Conservation (phyloP, 805 yeast genomes). For the Cyberlindnera bimundalis region DNA sequence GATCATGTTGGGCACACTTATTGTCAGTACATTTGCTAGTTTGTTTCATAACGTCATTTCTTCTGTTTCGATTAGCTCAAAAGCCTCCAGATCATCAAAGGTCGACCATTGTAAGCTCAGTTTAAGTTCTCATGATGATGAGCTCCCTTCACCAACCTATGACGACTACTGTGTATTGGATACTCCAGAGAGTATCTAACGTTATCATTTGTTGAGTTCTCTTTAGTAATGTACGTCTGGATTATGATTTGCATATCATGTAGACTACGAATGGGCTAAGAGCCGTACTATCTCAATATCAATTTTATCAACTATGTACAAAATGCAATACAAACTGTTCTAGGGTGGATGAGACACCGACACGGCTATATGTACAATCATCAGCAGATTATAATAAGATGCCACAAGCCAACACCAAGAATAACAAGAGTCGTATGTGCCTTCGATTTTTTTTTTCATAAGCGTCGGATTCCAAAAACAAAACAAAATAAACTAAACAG, state of each 20-base stretch:
- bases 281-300: conserved; percentile 3
- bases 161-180: conserved; percentile 8
- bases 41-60: conserved; percentile 9
- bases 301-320: conserved; percentile 14
- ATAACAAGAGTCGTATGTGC: conserved; percentile 7
- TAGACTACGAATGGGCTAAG: background rate
- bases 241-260: too few species aligned
- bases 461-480: conserved; percentile 8
- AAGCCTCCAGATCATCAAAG: too few species aligned
- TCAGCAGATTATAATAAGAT: conserved; percentile 8
- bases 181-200: conserved; percentile 6
- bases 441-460: conserved; percentile 3
- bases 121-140: too few species aligned
- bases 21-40: conserved; percentile 7
- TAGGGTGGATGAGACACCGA: conserved; percentile 1
- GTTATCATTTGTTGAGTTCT: too few species aligned
- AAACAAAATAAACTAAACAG: background rate
- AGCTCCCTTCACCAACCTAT: background rate
- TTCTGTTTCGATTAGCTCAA: background rate
- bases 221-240: too few species aligned
- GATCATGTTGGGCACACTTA: conserved; percentile 11
- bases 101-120: too few species aligned
- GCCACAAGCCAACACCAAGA: background rate
- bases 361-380: conserved; percentile 11
- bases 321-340: conserved; percentile 11